phyloP scores from a whole-genome alignment of 257 asterid species.

The Galeopsis tetrahit region DNA sequence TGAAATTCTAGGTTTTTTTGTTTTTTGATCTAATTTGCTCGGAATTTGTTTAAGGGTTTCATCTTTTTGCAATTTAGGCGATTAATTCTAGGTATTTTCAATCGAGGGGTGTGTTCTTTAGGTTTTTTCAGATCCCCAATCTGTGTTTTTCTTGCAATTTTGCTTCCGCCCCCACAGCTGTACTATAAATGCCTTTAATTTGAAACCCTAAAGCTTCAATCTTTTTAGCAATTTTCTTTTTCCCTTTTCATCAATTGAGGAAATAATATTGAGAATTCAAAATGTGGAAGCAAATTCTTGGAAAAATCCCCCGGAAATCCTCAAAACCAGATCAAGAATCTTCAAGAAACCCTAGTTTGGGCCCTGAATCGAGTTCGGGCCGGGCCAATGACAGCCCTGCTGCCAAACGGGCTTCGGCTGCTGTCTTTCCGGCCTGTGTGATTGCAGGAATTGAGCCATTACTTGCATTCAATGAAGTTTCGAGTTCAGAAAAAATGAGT shows the following conservation, averaged over 20 bases:
- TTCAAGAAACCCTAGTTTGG: constrained; percentile 45
- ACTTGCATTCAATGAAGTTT: constrained; percentile 81
- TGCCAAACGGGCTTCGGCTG: constrained; percentile 61
- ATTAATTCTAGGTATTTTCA: constrained; percentile 26
- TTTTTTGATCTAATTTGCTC: constrained; percentile 21
- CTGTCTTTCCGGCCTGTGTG: constrained; percentile 70
- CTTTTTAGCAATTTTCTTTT: constrained; percentile 26
- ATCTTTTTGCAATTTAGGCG: constrained; percentile 33
- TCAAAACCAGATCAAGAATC: constrained; percentile 54
- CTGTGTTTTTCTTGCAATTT: constrained; percentile 24
- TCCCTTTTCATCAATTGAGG: constrained; percentile 23
- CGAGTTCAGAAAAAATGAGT: constrained; percentile 68
- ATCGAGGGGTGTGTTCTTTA: constrained; percentile 16
- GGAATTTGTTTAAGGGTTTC: constrained; percentile 35
- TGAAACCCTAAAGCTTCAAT: constrained; percentile 38
- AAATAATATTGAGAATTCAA: constrained; percentile 25
- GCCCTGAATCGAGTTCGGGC: constrained; percentile 39
- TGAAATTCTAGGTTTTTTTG: constrained; percentile 39
- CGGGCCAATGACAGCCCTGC: constrained; percentile 46
- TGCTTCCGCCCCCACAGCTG: constrained; percentile 29
- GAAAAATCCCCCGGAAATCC: constrained; percentile 72
- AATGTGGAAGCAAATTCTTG: constrained; percentile 86
- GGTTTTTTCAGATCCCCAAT: constrained; percentile 48
- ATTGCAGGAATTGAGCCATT: constrained; percentile 86
- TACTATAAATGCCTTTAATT: constrained; percentile 42